Percentiles rank a stretch among this genome's conserved stretches.
These are phyloP conservation scores for Penicillium psychrosexuale DNA, from an alignment of 2,329 filamentous ascomycete species.

Conservation along the genomic window DNA sequence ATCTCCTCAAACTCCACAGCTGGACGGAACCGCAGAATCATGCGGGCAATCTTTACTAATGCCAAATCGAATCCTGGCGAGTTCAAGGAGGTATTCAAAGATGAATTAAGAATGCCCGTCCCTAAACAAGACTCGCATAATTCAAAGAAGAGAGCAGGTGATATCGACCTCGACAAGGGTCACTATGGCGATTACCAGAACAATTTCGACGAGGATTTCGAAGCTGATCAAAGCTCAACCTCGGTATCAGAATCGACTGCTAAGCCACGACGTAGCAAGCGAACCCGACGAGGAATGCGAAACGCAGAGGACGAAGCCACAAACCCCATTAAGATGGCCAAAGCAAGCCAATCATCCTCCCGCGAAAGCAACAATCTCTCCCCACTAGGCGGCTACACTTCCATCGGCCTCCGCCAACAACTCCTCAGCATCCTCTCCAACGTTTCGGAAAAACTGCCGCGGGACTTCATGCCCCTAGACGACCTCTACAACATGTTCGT, in stretches of 20 bases:
- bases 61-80: conserved; percentile 38
- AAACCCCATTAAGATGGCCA: conserved; percentile 7
- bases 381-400: conserved; percentile 37
- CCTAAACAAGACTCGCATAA: conserved; percentile 25
- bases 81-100: conserved; percentile 45
- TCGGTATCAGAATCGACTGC: neutral
- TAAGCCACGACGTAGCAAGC: conserved; percentile 31
- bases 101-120: conserved; percentile 42
- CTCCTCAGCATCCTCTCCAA: conserved; percentile 43
- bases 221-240: conserved; percentile 14
- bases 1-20: conserved; percentile 32
- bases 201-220: conserved; percentile 36
- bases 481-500: conserved; percentile 45
- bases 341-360: conserved; percentile 6
- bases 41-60: conserved; percentile 49
- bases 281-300: conserved; percentile 31
- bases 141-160: conserved; percentile 39
- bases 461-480: conserved; percentile 37
- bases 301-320: conserved; percentile 6
- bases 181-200: conserved; percentile 48
- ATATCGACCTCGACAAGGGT: conserved; percentile 47
- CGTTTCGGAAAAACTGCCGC: conserved; percentile 36
- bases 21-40: conserved; percentile 41
- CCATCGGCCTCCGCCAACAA: conserved; percentile 46
- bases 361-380: conserved; percentile 22